Conservation (phyloP, 257 asterid genomes). For the Scutellaria galericulata region DNA sequence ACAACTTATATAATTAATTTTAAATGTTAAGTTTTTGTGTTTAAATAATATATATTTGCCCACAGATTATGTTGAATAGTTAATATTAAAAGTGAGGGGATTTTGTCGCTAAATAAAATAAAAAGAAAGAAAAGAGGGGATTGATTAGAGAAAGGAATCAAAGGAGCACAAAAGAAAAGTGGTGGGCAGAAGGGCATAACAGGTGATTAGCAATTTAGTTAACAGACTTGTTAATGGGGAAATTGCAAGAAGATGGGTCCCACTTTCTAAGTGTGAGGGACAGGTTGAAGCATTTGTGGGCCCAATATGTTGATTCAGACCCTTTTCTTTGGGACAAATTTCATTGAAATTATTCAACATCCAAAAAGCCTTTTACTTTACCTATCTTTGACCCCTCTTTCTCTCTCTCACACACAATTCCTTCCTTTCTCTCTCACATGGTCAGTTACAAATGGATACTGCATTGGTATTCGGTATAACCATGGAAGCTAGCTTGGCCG, state of each 20-base stretch:
- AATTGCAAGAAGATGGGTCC: conserved; percentile 37
- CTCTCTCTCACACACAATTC: neutral
- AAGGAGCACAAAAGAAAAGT: neutral
- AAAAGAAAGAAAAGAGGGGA: too few species aligned
- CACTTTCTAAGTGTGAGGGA: conserved; percentile 53
- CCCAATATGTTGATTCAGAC: conserved; percentile 66
- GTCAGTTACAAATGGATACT: neutral
- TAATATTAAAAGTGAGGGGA: too few species aligned
- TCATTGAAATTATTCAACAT: conserved; percentile 58
- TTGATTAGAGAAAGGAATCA: too few species aligned
- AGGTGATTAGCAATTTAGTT: conserved; percentile 42
- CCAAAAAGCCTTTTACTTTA: conserved; percentile 47
- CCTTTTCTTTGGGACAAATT: conserved; percentile 52
- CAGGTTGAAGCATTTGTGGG: conserved; percentile 51
- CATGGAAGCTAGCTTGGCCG: conserved; percentile 40
- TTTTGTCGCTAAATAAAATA: too few species aligned
- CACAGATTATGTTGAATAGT: too few species aligned
- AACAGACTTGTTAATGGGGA: conserved; percentile 25
- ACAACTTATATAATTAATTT: too few species aligned
- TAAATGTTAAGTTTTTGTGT: too few species aligned
- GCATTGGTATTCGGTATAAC: conserved; percentile 36
- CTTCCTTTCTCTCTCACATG: conserved; percentile 19
- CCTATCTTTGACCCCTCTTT: conserved; percentile 45
- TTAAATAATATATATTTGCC: too few species aligned
- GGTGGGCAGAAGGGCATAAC: conserved; percentile 34